Percentiles rank a stretch among this genome's conserved stretches.
Conservation (phyloP, 768 basidiomycete species). For the Suillus tomentosus region DNA sequence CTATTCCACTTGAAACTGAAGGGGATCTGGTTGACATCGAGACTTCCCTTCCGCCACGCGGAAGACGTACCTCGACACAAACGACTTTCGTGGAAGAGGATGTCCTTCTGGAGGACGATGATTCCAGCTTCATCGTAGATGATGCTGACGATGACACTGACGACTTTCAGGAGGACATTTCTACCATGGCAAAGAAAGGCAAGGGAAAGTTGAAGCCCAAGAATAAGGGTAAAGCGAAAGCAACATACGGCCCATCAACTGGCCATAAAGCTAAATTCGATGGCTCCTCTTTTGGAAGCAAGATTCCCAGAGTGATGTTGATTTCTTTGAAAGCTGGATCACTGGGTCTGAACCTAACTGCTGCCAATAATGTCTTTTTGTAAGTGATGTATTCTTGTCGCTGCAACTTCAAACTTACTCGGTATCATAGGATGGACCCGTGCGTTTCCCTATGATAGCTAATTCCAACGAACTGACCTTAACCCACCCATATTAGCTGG, state of each 20-base stretch:
- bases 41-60: conserved; percentile 17
- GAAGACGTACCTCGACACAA: conserved; percentile 14
- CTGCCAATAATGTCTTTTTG: conserved; percentile 86
- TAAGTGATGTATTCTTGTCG: conserved; percentile 38
- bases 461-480: conserved; percentile 5
- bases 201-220: conserved; percentile 40
- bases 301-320: conserved; percentile 79
- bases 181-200: conserved; percentile 31
- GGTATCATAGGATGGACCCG: conserved; percentile 72
- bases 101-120: conserved; percentile 28
- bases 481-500: conserved; percentile 50
- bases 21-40: conserved; percentile 20
- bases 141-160: conserved; percentile 28
- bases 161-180: conserved; percentile 34
- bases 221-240: conserved; percentile 42
- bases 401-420: conserved; percentile 12
- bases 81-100: conserved; percentile 15
- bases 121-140: conserved; percentile 38
- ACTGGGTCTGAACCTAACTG: conserved; percentile 84
- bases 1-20: conserved; percentile 56
- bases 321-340: conserved; percentile 89
- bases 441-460: conserved; percentile 43
- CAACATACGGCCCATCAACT: conserved; percentile 19
- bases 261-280: conserved; percentile 21
- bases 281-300: conserved; percentile 27